Evolutionary conservation across 176 grass and related monocot species (phyloP).

Genomic region (sorghum (Sorghum bicolor)): Sorghum_bicolor_NCBIv3 NC_012871.2:47708001-47708500

Average conservation of each 20-base stretch:
- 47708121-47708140: neutral
- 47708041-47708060: neutral
- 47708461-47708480: conserved; percentile 94
- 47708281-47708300: neutral
- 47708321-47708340: neutral
- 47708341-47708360: neutral
- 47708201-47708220: neutral
- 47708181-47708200: neutral
- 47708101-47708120: neutral
- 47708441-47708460: conserved; percentile 87
- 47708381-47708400: neutral
- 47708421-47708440: conserved; percentile 57
- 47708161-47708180: neutral
- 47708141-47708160: neutral
- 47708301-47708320: neutral
- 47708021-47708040: neutral
- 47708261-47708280: neutral
- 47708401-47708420: conserved; percentile 18
- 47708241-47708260: neutral
- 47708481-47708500: conserved; percentile 90
- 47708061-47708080: neutral
- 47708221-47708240: neutral
- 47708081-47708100: neutral
- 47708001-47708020: neutral
- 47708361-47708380: neutral